A percentile compares a stretch with the other conserved stretches of the same genome.
Evolutionary conservation across 257 asterid genomes (phyloP).

Genomic region (Solanum peruvianum): DNA sequence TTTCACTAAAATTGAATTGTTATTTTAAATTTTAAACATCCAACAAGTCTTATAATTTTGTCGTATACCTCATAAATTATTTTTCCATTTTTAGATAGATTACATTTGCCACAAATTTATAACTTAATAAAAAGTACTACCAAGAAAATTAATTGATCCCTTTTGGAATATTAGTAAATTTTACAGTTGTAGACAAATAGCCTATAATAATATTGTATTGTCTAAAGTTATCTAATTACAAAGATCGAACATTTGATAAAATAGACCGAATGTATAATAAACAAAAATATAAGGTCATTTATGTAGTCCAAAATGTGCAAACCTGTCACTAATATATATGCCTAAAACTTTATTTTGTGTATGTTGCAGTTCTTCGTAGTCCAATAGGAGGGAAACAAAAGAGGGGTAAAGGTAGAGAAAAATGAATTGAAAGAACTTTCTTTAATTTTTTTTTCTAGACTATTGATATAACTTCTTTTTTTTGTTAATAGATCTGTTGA

Average conservation of each 20-base stretch:
- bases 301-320: neutral
- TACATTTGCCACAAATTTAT: neutral
- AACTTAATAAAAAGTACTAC: no score
- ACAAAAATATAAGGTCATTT: neutral
- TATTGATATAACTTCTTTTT: slow-evolving; percentile 2
- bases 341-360: neutral
- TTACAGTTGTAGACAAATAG: no score
- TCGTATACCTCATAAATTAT: no score
- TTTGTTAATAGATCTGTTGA: slow-evolving; percentile 43
- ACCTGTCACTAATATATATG: neutral
- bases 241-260: neutral
- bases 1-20: neutral
- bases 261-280: neutral
- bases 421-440: neutral
- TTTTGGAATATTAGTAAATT: no score
- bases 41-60: neutral
- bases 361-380: neutral
- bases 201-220: no score
- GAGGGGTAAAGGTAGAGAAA: neutral
- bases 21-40: neutral
- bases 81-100: neutral
- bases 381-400: slow-evolving; percentile 1
- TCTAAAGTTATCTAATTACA: neutral
- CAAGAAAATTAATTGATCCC: no score
- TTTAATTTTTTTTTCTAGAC: neutral